phyloP scores from a whole-genome alignment of 768 basidiomycete species.

The Asterophora parasitica region DNA sequence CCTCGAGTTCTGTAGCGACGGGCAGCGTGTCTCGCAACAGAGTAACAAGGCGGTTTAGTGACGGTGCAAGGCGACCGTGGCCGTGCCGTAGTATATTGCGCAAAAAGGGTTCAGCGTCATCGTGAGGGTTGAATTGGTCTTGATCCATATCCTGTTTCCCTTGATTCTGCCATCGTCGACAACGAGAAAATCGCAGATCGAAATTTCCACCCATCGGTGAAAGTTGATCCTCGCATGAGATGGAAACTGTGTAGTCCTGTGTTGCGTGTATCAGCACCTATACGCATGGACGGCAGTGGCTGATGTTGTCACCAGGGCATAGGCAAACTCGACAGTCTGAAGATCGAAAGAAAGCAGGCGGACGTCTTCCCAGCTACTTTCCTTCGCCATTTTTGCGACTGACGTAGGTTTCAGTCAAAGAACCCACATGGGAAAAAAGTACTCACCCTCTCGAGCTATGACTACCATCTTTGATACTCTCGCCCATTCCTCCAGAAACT shows the following conservation, averaged over 20 bases:
- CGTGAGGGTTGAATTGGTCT: constrained; percentile 64
- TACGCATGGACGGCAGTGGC: neutral
- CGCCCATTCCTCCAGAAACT: constrained; percentile 91
- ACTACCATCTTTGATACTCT: constrained; percentile 91
- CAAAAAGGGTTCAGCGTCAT: constrained; percentile 73
- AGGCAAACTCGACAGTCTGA: constrained; percentile 88
- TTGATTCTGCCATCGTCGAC: constrained; percentile 22
- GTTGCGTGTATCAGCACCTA: neutral
- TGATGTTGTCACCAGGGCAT: constrained; percentile 46
- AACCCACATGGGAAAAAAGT: constrained; percentile 1
- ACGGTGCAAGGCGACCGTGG: constrained; percentile 59
- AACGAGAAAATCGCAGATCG: constrained; percentile 67
- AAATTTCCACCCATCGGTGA: constrained; percentile 66
- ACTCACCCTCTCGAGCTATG: constrained; percentile 79
- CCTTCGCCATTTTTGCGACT: constrained; percentile 84
- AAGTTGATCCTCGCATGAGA: constrained; percentile 74
- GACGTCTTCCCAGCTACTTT: constrained; percentile 68
- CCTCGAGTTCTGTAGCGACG: constrained; percentile 67
- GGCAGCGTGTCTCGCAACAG: constrained; percentile 76
- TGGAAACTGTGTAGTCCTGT: constrained; percentile 73
- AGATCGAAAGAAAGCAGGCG: constrained; percentile 86
- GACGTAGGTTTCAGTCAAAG: neutral
- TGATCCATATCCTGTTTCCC: constrained; percentile 13
- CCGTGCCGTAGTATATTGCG: constrained; percentile 61
- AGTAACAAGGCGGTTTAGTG: constrained; percentile 61